These are phyloP conservation scores for Grosmannia serpens DNA, from an alignment of 2,329 filamentous ascomycete species.

Conservation along the genomic window DNA sequence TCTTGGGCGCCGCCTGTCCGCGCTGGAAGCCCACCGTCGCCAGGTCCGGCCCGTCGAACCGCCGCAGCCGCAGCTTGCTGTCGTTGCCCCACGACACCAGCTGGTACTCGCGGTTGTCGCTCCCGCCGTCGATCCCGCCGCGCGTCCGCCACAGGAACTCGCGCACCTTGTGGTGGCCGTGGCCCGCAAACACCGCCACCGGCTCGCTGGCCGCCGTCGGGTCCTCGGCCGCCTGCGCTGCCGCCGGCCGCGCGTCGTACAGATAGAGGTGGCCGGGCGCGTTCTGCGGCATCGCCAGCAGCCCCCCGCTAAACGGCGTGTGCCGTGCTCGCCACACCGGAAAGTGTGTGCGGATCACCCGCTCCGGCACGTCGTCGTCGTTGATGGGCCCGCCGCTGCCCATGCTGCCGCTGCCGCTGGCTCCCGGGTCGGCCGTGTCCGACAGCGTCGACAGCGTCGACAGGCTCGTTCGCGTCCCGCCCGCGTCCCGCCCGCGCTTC, in stretches of 20 bases:
- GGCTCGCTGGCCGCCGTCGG: constrained; percentile 33
- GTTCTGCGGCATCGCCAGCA: constrained; percentile 86
- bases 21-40: constrained; percentile 62
- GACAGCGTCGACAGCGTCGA: not conserved
- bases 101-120: constrained; percentile 82
- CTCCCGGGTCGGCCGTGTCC: not conserved
- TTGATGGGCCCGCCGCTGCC: constrained; percentile 18
- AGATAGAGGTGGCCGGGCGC: constrained; percentile 76
- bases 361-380: constrained; percentile 54
- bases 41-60: constrained; percentile 53
- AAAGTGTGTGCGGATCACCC: constrained; percentile 70
- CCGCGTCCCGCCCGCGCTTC: not conserved
- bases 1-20: constrained; percentile 51
- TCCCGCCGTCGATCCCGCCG: constrained; percentile 49
- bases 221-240: constrained; percentile 25
- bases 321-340: constrained; percentile 87
- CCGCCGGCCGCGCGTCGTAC: constrained; percentile 50
- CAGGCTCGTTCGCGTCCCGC: not conserved
- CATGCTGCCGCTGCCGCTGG: not conserved
- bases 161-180: constrained; percentile 61
- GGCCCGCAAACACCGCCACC: constrained; percentile 47
- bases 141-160: constrained; percentile 85
- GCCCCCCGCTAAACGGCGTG: constrained; percentile 76
- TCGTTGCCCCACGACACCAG: constrained; percentile 89
- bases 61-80: constrained; percentile 68